Evolutionary conservation across 2,329 filamentous ascomycete genomes (phyloP).

Genomic region (Colletotrichum zoysiae): DNA sequence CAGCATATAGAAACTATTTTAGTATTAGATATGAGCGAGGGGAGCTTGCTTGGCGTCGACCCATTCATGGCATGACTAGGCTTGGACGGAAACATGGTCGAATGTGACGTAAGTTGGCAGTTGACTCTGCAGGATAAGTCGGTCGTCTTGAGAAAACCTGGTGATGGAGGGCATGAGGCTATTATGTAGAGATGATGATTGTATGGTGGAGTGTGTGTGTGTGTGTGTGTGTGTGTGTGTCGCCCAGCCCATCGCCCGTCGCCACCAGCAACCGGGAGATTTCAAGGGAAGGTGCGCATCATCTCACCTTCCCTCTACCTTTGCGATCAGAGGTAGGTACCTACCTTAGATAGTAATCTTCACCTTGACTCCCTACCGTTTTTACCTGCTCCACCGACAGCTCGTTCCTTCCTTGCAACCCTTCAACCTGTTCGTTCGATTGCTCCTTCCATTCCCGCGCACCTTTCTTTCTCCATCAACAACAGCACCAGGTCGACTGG

Average conservation of each 20-base stretch:
- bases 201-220: background rate
- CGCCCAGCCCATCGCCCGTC: background rate
- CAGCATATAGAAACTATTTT: slow-evolving; percentile 8
- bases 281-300: background rate
- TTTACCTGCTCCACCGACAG: background rate
- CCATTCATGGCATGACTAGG: background rate
- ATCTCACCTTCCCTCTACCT: background rate
- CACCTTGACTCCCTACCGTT: background rate
- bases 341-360: background rate
- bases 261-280: background rate
- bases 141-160: no score
- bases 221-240: background rate
- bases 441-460: background rate
- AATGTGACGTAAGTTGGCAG: slow-evolving; percentile 28
- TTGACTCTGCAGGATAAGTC: slow-evolving; percentile 6
- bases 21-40: slow-evolving; percentile 12
- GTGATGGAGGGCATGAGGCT: background rate
- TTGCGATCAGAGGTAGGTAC: background rate
- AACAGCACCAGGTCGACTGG: background rate
- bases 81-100: slow-evolving; percentile 11
- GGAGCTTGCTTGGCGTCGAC: slow-evolving; percentile 15
- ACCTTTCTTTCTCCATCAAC: background rate
- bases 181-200: background rate
- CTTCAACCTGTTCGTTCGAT: background rate
- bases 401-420: background rate